Base-by-base conservation (phyloP, 768 basidiomycete species). In the Naematelia aurantialba region DNA sequence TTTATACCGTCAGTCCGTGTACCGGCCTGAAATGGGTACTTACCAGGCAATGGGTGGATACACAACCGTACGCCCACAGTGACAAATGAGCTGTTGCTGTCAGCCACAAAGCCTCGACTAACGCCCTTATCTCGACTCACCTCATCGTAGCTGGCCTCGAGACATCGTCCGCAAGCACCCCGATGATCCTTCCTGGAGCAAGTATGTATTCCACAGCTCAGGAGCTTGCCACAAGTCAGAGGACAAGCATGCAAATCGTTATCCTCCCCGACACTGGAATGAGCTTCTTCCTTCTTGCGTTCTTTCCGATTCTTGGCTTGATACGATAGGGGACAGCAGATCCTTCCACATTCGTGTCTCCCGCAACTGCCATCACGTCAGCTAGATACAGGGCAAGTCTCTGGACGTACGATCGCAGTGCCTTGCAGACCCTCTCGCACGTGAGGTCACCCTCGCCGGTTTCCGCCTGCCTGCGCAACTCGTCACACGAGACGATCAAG, bases 111-210 rank as follows among this genome's bases (percentile, higher is more conserved):
- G 27, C 17, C 44, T 45, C 22, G 27, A 57, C 27, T 53, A 17
- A 2, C 4, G 17, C n/a, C 5, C 2, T n/a, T n/a, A 14, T 31
- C 24, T 14, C 13, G 11, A 68, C 83, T 27, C 62, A 87, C 87
- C 84, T 99, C 96, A 44, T 97, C 92, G 67, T 93, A 99, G 0
- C 87, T 87, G 46, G 91, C 91, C 74, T 86, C 83, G 52, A 94
- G 79, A 77, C 96, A 99, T 21, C 86, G 82, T 0, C 83, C 85
- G 73, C 96, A 99, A 0, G 82, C 77, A 0, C 91, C 90, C 58
- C 81, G 83, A 75, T 99, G 94, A 72, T 98, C 94, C 42, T 81
- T 79, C 68, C 82, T 81, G 60, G 87, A 85, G 72, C 94, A 99
- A 4, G 76, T 79, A 72, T 93, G 91, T 50, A 87, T 83, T 0